A percentile compares a stretch with the other conserved stretches of the same genome.
These are phyloP conservation scores for Microstroma glucosiphilum DNA, from an alignment of 1,284 basidiomycete species.

Conservation along the genomic window DNA sequence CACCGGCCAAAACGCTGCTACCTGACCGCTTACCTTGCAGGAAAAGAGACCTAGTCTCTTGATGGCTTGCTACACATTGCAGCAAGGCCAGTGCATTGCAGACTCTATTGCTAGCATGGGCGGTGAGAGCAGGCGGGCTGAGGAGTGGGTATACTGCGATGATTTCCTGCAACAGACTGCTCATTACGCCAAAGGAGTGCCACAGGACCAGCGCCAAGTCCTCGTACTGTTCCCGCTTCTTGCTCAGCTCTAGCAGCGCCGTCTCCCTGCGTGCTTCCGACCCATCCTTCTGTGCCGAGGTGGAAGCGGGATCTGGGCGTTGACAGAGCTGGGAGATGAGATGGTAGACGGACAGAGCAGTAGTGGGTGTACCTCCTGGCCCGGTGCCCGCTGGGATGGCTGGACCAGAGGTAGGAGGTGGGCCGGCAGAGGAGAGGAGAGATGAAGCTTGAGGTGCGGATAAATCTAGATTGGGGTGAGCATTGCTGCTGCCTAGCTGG, in stretches of 20 bases:
- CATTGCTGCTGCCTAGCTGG: not conserved
- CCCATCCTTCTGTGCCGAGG: conserved; percentile 15
- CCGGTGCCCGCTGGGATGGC: conserved; percentile 38
- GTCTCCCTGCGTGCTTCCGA: conserved; percentile 44
- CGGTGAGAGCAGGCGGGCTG: conserved; percentile 90
- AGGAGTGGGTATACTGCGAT: conserved; percentile 96
- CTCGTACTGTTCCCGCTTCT: conserved; percentile 98
- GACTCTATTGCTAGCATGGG: conserved; percentile 97
- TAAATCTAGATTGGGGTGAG: conserved; percentile 2
- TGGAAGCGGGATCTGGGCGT: conserved; percentile 22
- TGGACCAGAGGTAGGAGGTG: conserved; percentile 34
- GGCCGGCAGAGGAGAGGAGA: conserved; percentile 40
- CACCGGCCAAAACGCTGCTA: not conserved
- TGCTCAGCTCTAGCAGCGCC: conserved; percentile 76
- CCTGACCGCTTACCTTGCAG: conserved; percentile 26
- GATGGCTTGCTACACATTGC: conserved; percentile 73
- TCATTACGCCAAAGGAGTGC: conserved; percentile 99
- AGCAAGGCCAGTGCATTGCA: conserved; percentile 96
- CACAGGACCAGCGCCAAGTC: conserved; percentile 94
- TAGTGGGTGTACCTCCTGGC: conserved; percentile 42
- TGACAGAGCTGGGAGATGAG: conserved; percentile 50
- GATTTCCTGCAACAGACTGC: conserved; percentile 94
- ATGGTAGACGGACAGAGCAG: conserved; percentile 45
- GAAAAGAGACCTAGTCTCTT: conserved; percentile 45
- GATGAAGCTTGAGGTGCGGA: conserved; percentile 16